phyloP scores from a whole-genome alignment of 768 basidiomycete species.

The Saitozyma podzolica region DNA sequence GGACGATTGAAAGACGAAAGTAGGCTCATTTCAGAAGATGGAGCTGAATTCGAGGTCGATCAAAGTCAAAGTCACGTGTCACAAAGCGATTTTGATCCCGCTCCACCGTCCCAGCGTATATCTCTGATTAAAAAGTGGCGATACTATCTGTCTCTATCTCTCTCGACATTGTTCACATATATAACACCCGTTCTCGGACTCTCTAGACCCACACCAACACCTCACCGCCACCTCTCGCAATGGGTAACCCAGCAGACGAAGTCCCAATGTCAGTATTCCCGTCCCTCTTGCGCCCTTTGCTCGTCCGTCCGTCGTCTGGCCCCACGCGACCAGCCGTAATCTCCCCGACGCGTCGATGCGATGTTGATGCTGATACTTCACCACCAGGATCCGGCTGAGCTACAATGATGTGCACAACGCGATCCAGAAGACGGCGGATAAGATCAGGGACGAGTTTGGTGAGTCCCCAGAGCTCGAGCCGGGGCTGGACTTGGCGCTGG shows the following conservation, averaged over 20 bases:
- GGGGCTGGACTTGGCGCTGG: neutral
- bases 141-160: too few species aligned
- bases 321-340: too few species aligned
- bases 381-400: conserved; percentile 59
- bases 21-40: too few species aligned
- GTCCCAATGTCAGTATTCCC: conserved; percentile 20
- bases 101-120: too few species aligned
- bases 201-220: neutral
- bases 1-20: too few species aligned
- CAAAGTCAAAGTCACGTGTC: too few species aligned
- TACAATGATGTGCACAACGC: conserved; percentile 91
- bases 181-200: neutral
- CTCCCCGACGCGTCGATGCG: neutral
- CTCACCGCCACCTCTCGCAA: neutral
- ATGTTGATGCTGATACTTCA: neutral
- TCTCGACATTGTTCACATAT: neutral
- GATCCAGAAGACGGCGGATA: conserved; percentile 66
- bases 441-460: conserved; percentile 73
- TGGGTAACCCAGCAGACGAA: conserved; percentile 22
- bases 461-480: conserved; percentile 12
- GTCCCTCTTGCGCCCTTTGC: neutral
- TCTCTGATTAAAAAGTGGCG: too few species aligned
- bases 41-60: too few species aligned
- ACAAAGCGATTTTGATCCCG: too few species aligned
- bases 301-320: neutral